Percentiles rank a stretch among this genome's conserved stretches.
phyloP scores from a whole-genome alignment of 2,329 filamentous ascomycete genomes.

The Clarireedia homoeocarpa region DNA sequence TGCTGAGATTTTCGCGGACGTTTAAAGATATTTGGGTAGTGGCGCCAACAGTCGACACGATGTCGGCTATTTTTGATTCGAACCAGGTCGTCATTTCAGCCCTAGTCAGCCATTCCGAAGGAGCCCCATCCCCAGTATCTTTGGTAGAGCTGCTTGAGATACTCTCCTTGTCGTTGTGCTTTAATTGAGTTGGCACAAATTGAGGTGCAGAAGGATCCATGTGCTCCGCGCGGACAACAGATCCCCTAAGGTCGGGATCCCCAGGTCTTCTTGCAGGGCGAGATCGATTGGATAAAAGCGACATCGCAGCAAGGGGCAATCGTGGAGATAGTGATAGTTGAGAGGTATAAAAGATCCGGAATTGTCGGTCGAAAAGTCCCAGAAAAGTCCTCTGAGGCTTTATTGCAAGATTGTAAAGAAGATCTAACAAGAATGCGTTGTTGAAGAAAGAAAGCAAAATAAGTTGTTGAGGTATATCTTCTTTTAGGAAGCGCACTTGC shows the following conservation, averaged over 20 bases:
- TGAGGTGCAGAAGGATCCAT: slow-evolving; percentile 1
- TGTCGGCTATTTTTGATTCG: not conserved
- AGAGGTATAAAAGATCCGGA: no score
- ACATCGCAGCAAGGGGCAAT: not conserved
- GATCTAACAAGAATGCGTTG: not conserved
- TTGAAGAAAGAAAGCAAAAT: not conserved
- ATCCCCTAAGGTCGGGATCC: slow-evolving; percentile 1
- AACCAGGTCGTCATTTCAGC: not conserved
- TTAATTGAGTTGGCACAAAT: not conserved
- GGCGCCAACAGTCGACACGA: not conserved
- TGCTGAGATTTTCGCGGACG: not conserved
- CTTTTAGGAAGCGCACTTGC: not conserved
- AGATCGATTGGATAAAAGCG: not conserved
- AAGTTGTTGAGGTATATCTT: no score
- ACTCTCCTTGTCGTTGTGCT: not conserved
- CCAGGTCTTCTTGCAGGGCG: not conserved
- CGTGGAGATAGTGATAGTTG: not conserved
- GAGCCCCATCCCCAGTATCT: not conserved
- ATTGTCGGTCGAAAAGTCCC: no score
- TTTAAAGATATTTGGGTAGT: not conserved
- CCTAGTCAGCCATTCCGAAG: not conserved
- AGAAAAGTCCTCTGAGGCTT: not conserved
- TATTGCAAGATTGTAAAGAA: not conserved
- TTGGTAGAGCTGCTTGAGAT: not conserved
- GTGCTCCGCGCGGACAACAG: not conserved